A percentile compares a stretch with the other conserved stretches of the same genome.
Conservation (phyloP, 2,329 filamentous ascomycete species). For the Pseudophaeomoniella oleicola region DNA sequence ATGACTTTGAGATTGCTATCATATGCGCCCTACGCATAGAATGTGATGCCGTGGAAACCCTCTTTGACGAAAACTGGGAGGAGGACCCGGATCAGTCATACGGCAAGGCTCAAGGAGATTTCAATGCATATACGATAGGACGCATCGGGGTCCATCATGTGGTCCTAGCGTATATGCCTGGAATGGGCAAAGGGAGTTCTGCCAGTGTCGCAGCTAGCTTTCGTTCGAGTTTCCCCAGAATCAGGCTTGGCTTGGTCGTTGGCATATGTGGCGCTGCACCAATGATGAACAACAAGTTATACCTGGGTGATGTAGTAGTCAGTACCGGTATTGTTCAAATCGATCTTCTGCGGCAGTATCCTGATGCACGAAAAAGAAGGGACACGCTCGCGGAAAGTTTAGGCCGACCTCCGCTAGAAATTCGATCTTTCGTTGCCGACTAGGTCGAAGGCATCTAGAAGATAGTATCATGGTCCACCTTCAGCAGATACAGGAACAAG, state of each 20-base stretch:
- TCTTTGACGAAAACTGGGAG: constrained; percentile 18
- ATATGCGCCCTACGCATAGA: constrained; percentile 21
- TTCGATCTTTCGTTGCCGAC: constrained; percentile 14
- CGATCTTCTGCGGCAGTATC: constrained; percentile 13
- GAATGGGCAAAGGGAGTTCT: constrained; percentile 14
- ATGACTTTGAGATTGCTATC: constrained; percentile 20
- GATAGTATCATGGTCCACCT: constrained; percentile 5
- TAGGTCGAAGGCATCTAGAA: constrained; percentile 3
- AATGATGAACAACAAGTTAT: constrained; percentile 7
- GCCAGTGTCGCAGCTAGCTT: constrained; percentile 14
- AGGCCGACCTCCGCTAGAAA: constrained; percentile 14
- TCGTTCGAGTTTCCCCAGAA: constrained; percentile 17
- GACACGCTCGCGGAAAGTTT: constrained; percentile 13
- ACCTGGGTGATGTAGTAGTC: constrained; percentile 19
- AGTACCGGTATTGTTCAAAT: constrained; percentile 12
- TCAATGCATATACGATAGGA: constrained; percentile 16
- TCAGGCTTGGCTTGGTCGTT: constrained; percentile 22
- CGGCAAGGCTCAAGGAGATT: constrained; percentile 14
- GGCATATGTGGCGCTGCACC: constrained; percentile 29
- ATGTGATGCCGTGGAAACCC: constrained; percentile 14
- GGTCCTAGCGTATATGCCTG: constrained; percentile 16
- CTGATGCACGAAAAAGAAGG: constrained; percentile 11
- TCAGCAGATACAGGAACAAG: constrained; percentile 8
- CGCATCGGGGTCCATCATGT: constrained; percentile 15
- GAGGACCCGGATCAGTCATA: constrained; percentile 9